Conservation (phyloP, 768 basidiomycete genomes). For the Daedaleopsis sinensis region DNA sequence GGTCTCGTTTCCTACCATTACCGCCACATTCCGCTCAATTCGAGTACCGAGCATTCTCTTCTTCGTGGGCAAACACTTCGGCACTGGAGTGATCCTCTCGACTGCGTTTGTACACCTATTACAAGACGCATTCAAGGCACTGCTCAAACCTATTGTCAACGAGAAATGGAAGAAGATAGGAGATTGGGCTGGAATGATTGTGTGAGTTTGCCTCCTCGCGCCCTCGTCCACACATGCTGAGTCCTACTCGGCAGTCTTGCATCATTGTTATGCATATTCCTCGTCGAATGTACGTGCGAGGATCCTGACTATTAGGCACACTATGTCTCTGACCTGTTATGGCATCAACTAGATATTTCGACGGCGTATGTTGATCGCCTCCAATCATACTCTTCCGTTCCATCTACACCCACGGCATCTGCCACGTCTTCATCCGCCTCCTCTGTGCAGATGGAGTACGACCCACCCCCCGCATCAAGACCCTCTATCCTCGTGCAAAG, state of each 20-base stretch:
- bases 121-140: constrained; percentile 71
- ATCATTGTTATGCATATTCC: constrained; percentile 72
- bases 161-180: constrained; percentile 49
- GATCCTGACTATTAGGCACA: neutral
- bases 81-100: constrained; percentile 82
- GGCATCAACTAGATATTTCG: constrained; percentile 67
- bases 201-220: constrained; percentile 49
- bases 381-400: constrained; percentile 58
- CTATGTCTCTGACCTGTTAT: constrained; percentile 4
- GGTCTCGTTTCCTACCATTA: constrained; percentile 73
- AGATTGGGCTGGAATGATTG: constrained; percentile 68
- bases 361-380: constrained; percentile 76
- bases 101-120: constrained; percentile 84
- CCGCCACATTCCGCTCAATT: constrained; percentile 53
- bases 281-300: constrained; percentile 70
- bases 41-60: constrained; percentile 71
- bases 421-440: constrained; percentile 11
- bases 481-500: constrained; percentile 8
- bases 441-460: constrained; percentile 10
- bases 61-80: constrained; percentile 88
- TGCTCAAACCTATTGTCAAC: constrained; percentile 50
- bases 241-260: constrained; percentile 45
- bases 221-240: neutral
- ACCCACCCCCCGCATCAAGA: neutral
- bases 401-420: constrained; percentile 28